Percentiles rank a stretch among this genome's conserved stretches.
These are phyloP conservation scores for Flaveria robusta DNA, from an alignment of 129 eudicot species.

Conservation along the genomic window DNA sequence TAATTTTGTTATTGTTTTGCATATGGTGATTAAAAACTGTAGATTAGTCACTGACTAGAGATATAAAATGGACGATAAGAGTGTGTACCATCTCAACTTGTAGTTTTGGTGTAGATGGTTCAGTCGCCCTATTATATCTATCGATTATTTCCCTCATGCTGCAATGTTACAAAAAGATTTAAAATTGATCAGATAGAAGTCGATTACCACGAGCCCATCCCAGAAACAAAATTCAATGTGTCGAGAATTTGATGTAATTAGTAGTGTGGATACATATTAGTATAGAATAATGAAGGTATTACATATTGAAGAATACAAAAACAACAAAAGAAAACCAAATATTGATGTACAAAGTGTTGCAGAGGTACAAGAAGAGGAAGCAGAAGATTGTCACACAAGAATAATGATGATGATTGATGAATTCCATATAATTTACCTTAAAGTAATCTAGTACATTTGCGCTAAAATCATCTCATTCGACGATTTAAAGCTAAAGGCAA, in stretches of 20 bases:
- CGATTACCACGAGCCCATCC: not conserved
- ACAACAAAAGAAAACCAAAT: too few relatives aligned
- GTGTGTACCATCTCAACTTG: conserved; percentile 38
- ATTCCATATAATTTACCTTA: not conserved
- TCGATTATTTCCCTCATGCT: conserved; percentile 40
- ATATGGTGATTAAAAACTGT: not conserved
- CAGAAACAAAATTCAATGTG: not conserved
- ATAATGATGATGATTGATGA: not conserved
- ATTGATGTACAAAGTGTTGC: too few relatives aligned
- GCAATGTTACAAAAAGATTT: not conserved
- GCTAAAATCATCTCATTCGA: not conserved
- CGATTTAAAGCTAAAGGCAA: not conserved
- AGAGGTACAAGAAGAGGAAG: too few relatives aligned
- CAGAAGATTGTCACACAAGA: too few relatives aligned
- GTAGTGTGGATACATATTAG: not conserved
- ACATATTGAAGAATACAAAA: too few relatives aligned
- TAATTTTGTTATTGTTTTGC: not conserved
- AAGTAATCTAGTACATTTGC: not conserved
- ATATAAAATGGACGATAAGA: not conserved
- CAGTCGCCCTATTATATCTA: conserved; percentile 37
- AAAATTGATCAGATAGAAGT: not conserved
- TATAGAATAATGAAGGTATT: not conserved
- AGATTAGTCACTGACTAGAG: not conserved
- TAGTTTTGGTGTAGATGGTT: conserved; percentile 34
- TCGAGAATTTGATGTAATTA: not conserved